Evolutionary conservation across 106 monocot genomes (phyloP).

Genomic region (Dioscorea zingiberensis): DNA sequence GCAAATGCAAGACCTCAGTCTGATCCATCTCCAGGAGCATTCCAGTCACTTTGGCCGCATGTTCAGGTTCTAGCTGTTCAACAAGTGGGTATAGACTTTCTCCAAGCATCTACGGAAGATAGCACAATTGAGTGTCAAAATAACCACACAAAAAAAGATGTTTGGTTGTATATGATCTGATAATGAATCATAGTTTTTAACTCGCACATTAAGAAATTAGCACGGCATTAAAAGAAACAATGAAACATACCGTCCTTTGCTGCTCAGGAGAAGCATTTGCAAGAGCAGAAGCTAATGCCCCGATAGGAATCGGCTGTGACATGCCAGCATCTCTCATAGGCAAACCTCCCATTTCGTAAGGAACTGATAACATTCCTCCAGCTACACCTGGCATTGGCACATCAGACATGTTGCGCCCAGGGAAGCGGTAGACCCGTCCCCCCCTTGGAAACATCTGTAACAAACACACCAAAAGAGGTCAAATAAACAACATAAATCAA

Average conservation of each 20-base stretch:
- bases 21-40: slow-evolving; percentile 18
- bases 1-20: slow-evolving; percentile 22
- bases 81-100: slow-evolving; percentile 17
- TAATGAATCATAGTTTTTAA: too few relatives aligned
- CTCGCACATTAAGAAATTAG: too few relatives aligned
- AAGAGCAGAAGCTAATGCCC: slow-evolving; percentile 40
- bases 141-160: too few relatives aligned
- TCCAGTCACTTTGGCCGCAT: slow-evolving; percentile 26
- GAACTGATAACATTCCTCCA: slow-evolving; percentile 20
- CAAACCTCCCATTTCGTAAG: slow-evolving; percentile 29
- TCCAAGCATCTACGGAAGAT: slow-evolving; percentile 13
- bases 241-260: slow-evolving; percentile 27
- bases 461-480: not conserved
- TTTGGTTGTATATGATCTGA: too few relatives aligned
- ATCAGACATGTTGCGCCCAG: slow-evolving; percentile 39
- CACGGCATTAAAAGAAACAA: not conserved
- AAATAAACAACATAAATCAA: too few relatives aligned
- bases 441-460: slow-evolving; percentile 41
- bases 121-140: not conserved
- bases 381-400: slow-evolving; percentile 26
- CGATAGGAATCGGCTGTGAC: slow-evolving; percentile 32
- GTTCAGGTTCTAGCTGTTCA: slow-evolving; percentile 19
- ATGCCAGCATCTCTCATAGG: slow-evolving; percentile 27
- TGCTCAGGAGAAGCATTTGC: slow-evolving; percentile 52
- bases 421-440: slow-evolving; percentile 36